These are phyloP conservation scores for Ajuga reptans DNA, from an alignment of 305 asterid genomes.

Conservation along the genomic window DNA sequence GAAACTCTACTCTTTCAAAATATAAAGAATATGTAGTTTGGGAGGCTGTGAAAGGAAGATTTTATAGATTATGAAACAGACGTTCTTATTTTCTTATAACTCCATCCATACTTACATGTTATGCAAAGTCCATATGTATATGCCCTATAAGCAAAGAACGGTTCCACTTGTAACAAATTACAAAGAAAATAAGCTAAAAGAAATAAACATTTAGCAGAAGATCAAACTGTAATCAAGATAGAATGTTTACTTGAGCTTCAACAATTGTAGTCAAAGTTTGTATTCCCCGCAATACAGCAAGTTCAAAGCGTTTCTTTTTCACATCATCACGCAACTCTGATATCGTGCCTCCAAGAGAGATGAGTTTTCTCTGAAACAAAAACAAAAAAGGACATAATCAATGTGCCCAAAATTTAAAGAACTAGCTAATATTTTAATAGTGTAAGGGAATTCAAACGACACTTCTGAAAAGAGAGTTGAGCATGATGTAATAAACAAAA, in stretches of 20 bases:
- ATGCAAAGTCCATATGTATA: not conserved
- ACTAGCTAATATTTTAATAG: not conserved
- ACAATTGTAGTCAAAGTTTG: constrained; percentile 37
- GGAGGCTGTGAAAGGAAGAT: not conserved
- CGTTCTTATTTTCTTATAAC: not conserved
- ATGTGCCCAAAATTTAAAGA: not conserved
- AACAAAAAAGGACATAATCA: not conserved
- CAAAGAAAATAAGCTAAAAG: not conserved
- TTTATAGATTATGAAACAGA: not conserved
- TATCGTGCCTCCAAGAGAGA: constrained; percentile 44
- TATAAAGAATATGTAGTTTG: not conserved
- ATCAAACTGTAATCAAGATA: not conserved
- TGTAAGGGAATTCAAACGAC: not conserved
- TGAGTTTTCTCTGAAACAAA: constrained; percentile 40
- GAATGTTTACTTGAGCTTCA: constrained; percentile 55
- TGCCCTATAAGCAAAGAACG: not conserved
- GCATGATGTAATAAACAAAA: not conserved
- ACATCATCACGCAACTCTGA: constrained; percentile 45
- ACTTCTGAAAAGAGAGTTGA: not conserved
- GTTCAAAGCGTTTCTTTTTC: constrained; percentile 39
- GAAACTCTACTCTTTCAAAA: not conserved
- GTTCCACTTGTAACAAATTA: not conserved
- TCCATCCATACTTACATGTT: not conserved
- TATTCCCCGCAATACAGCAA: constrained; percentile 35
- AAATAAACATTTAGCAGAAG: not conserved